A percentile compares a stretch with the other conserved stretches of the same genome.
These are phyloP conservation scores for Talaromyces amestolkiae DNA, from an alignment of 2,329 filamentous ascomycete species.

Conservation along the genomic window DNA sequence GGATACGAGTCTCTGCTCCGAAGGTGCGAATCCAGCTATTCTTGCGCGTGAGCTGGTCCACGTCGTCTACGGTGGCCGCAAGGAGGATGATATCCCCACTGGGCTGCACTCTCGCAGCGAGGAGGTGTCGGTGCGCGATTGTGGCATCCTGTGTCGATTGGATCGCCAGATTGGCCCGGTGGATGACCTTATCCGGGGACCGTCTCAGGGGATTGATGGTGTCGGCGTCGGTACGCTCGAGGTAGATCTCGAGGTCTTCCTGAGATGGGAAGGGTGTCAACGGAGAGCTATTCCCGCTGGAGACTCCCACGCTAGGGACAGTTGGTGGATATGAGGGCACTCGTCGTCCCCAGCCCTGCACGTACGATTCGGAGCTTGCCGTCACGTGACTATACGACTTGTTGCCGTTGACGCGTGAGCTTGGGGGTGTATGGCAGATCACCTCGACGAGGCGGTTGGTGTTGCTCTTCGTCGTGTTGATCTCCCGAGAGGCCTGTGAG, in stretches of 20 bases:
- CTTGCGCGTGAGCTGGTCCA: background rate
- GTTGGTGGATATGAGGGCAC: background rate
- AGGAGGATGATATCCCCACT: slow-evolving; percentile 1
- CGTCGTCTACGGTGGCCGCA: background rate
- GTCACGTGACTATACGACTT: background rate
- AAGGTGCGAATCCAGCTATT: background rate
- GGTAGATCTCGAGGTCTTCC: slow-evolving; percentile 12
- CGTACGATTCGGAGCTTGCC: background rate
- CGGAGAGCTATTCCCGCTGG: background rate
- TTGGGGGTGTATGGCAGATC: background rate
- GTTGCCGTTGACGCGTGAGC: background rate
- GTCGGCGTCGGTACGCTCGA: background rate
- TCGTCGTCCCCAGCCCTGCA: background rate
- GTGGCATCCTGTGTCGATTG: background rate
- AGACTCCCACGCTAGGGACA: background rate
- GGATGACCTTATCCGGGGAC: background rate
- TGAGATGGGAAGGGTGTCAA: background rate
- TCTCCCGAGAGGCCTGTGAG: background rate
- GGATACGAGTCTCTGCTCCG: background rate
- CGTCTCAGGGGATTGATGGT: background rate
- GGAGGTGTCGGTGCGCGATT: background rate
- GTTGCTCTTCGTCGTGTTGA: slow-evolving; percentile 3
- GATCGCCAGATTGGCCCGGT: background rate
- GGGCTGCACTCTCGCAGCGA: background rate
- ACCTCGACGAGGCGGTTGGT: slow-evolving; percentile 4